Evolutionary conservation across 371 early-diverging fungal species (phyloP), one percentile per base, ranked within the genome.

Genomic region (Blakeslea trispora): DNA sequence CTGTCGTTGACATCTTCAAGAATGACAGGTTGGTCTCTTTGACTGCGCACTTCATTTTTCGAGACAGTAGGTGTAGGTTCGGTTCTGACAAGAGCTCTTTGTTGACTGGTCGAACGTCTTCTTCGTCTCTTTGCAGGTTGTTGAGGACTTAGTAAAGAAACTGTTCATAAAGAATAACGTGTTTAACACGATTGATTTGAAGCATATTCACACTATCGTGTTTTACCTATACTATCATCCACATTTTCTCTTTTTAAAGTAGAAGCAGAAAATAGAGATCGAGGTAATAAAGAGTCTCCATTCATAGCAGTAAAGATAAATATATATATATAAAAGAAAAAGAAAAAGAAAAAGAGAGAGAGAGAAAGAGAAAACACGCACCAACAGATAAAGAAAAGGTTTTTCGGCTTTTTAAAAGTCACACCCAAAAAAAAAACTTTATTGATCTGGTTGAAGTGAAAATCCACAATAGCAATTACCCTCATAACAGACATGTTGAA

Each of bases 221-320:
- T 43, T 19, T 31, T 31, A 53, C 43, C 22, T 10, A 56, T 22
- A 6, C 45, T 40, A 11, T 50, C 45, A 37, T 53, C 48, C 2
- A 24, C 18, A 42, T 32, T 50, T 24, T 64, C 64, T 23, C 40
- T 17, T n/a, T 64, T 64, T n/a, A 64, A 40, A 14, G 64, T 64
- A 1, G 64, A 64, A n/a, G 59, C 60, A 13, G 64, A 59, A 23
- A 64, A 64, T 24, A 64, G 37, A 14, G 64, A 59, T 6, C 52
- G 50, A 14, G 64, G 64, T 32, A 64, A 32, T 32, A 57, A 19
- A 13, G 47, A 47, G 34, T 57, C 52, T 35, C 39, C 45, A 22
- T 46, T 41, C 53, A 56, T 55, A 21, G 5, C 39, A 28, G 14
- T 43, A 4, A 11, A 4, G 24, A 14, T 31, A 8, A 48, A 28